Evolutionary conservation across 345 rosid genomes (phyloP), one percentile per base, ranked within the genome.

Genomic region (Anastatica hierochuntica): DNA sequence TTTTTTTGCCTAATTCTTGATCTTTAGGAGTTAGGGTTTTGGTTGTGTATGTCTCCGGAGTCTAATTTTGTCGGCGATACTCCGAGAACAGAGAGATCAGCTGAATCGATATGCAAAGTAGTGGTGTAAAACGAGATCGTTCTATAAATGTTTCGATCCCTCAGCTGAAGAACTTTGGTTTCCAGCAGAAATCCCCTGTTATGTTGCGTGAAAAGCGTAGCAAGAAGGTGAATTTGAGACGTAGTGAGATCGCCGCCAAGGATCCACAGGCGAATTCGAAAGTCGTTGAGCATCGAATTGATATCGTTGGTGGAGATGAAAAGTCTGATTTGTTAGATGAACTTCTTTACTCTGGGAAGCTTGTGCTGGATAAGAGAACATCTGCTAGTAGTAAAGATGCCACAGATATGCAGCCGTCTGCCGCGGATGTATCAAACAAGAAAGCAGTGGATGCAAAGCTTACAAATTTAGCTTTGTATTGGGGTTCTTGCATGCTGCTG

Each of bases 201-300:
- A 89, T 79, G 21, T 87, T 81, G 62, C 96, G 87, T 0, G 89
- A 87, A 78, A 83, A 78, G 64, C 81, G 89, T n/a, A 66, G 71
- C 49, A 83, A 75, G 66, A 87, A 75, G 78, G 72, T 9, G 8
- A 29, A 29, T 29, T 29, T 9, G 5, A 29, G 33, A 29, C 33
- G 33, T 29, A 2, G 2, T 29, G 33, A 29, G 10, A 8, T 29
- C 7, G 7, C 33, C 2, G n/a, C n/a, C n/a, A 29, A 29, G 5
- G 33, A 29, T 29, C 33, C 7, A 29, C 33, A 29, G 5, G 33
- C 58, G 49, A 81, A 76, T 47, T 51, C 68, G 13, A 73, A 70
- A 64, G 42, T 27, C 18, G 77, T 74, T 13, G 85, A 86, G 52
- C 81, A 67, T 40, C 48, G 77, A 38, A 78, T 87, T 37, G 94